Base-by-base conservation (phyloP, 208 protist species). In the Acanthamoeba culbertsoni region DNA sequence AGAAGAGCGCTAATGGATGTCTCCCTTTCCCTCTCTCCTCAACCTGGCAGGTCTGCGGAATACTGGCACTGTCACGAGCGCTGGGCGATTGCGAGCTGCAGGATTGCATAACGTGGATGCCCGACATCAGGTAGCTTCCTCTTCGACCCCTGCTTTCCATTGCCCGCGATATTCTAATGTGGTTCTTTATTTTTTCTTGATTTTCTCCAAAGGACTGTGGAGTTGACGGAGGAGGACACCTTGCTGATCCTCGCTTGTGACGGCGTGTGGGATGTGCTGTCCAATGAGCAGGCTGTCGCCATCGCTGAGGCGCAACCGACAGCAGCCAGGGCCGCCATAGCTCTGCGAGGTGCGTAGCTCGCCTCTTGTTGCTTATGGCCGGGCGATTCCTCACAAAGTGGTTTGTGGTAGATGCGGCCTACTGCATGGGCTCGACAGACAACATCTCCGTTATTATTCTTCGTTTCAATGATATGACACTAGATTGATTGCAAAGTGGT, bases 191-290 rank as follows among this genome's bases (percentile, higher is more conserved):
- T 12, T n/a, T 28, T 28, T 37, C 62, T 12, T 73, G 16, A 12
- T n/a, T 26, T n/a, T 14, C 7, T 86, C 8, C 48, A 16, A 7
- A 89, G 45, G 79, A 89, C 51, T 3, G 14, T 63, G 35, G 79
- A 57, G 79, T 18, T 89, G 48, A 89, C 79, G 79, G 79, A 89
- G 0, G 79, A 89, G 14, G 79, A 89, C 40, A 63, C 45, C n/a
- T 26, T 89, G 51, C 31, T 91, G 35, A 91, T 91, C 26, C 57
- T 91, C n/a, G 86, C 57, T 2, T 91, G 86, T 33, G 86, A 91
- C 57, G 86, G 86, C 57, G 57, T 91, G 59, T 91, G 86, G 86
- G 86, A 91, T 51, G 86, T 91, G 35, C 51, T 91, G 8, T 91
- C 86, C 33, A 73, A 91, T n/a, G 57, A 65, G 42, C 55, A 65